Conservation (phyloP, 768 basidiomycete genomes). For the Suillus hirtellus region DNA sequence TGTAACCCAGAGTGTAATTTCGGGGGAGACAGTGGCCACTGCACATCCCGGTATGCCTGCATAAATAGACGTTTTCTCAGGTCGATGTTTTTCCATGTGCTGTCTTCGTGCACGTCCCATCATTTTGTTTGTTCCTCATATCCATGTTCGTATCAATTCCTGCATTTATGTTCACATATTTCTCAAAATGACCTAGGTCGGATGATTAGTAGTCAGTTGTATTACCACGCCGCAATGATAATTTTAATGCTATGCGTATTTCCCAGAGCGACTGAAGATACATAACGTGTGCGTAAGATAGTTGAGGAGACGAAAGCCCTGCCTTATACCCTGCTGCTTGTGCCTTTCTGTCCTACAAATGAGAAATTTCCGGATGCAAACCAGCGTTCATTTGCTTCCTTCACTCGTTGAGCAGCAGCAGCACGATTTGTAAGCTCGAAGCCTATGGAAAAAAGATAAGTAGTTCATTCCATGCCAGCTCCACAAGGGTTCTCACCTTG, state of each 20-base stretch:
- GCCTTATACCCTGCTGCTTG: conserved; percentile 23
- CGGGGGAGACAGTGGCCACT: conserved; percentile 55
- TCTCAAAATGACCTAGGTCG: conserved; percentile 14
- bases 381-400: conserved; percentile 97
- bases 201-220: conserved; percentile 7
- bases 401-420: conserved; percentile 82
- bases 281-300: neutral
- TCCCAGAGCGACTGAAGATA: neutral
- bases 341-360: conserved; percentile 63
- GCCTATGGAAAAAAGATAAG: conserved; percentile 45
- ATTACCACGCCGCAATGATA: conserved; percentile 12
- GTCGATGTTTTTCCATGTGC: conserved; percentile 8
- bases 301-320: neutral
- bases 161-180: conserved; percentile 24
- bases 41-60: conserved; percentile 45
- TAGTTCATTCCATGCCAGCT: neutral
- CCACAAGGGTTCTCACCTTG: conserved; percentile 60
- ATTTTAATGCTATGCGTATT: conserved; percentile 1
- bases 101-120: conserved; percentile 1
- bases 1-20: conserved; percentile 57
- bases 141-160: conserved; percentile 3
- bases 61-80: conserved; percentile 12
- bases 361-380: conserved; percentile 87
- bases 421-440: conserved; percentile 94
- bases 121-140: conserved; percentile 6